phyloP scores from a whole-genome alignment of 2,329 filamentous ascomycete genomes.

The Fusarium ambrosium region DNA sequence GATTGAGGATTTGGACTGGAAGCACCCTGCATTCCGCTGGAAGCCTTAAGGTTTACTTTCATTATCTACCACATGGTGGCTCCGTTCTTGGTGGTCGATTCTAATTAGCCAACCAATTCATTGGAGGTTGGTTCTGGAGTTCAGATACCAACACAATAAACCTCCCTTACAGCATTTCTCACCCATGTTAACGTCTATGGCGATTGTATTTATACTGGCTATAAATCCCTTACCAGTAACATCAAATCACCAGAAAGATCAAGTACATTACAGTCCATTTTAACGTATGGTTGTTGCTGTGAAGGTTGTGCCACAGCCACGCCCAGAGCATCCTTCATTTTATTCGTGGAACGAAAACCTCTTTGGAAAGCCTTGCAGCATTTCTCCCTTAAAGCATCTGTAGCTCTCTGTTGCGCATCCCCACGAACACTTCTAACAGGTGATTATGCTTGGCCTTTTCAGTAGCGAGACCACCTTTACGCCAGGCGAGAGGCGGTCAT shows the following conservation, averaged over 20 bases:
- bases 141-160: neutral
- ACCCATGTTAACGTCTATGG: neutral
- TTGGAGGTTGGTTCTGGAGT: neutral
- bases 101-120: neutral
- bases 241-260: too few species aligned
- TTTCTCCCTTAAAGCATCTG: too few species aligned
- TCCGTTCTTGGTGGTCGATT: neutral
- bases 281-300: too few species aligned
- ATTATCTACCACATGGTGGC: neutral
- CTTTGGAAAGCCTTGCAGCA: too few species aligned
- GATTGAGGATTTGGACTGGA: slow-evolving; percentile 74
- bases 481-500: neutral
- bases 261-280: too few species aligned
- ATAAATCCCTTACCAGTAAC: neutral
- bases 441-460: neutral
- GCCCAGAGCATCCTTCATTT: too few species aligned
- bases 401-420: neutral
- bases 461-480: neutral
- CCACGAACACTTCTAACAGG: neutral
- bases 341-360: too few species aligned
- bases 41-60: neutral
- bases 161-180: neutral
- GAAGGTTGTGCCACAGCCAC: too few species aligned
- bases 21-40: slow-evolving; percentile 76
- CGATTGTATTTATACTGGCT: neutral